A percentile compares a stretch with the other conserved stretches of the same genome.
Conservation (phyloP, 2,329 filamentous ascomycete genomes). For the Alternaria alternata region DNA sequence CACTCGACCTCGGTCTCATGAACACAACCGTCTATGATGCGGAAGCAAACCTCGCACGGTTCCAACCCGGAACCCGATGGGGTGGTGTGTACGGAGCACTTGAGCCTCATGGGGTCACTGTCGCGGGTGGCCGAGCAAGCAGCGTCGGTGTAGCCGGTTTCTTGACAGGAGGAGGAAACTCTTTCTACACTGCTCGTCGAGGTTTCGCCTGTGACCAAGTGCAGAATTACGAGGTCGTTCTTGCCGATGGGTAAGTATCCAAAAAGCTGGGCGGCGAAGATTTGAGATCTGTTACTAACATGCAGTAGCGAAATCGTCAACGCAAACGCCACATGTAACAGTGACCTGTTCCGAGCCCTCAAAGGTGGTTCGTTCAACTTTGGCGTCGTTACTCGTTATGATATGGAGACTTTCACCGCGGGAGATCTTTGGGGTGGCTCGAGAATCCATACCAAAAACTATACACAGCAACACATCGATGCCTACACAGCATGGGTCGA, state of each 20-base stretch:
- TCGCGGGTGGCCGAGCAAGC: constrained; percentile 36
- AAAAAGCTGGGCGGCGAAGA: not conserved
- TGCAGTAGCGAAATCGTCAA: constrained; percentile 41
- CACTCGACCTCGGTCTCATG: constrained; percentile 39
- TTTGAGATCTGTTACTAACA: constrained; percentile 34
- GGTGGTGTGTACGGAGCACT: constrained; percentile 43
- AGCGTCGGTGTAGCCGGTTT: constrained; percentile 42
- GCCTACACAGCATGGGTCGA: constrained; percentile 33
- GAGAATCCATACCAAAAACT: constrained; percentile 24
- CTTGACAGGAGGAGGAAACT: constrained; percentile 39
- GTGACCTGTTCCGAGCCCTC: constrained; percentile 51
- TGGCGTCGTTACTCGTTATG: constrained; percentile 37
- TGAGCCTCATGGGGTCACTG: constrained; percentile 23
- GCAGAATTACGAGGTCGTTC: constrained; percentile 47
- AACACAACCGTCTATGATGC: constrained; percentile 23
- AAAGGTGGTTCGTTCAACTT: constrained; percentile 44
- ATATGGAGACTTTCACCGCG: constrained; percentile 31
- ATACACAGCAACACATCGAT: constrained; percentile 24
- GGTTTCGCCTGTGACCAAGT: constrained; percentile 40
- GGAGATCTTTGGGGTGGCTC: constrained; percentile 35
- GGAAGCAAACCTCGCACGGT: constrained; percentile 24
- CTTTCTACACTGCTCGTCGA: constrained; percentile 31
- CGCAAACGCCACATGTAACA: constrained; percentile 44
- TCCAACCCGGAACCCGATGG: constrained; percentile 45
- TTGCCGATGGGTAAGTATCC: constrained; percentile 42